Conservation (phyloP, 805 yeast genomes). For the Yarrowia deformans region DNA sequence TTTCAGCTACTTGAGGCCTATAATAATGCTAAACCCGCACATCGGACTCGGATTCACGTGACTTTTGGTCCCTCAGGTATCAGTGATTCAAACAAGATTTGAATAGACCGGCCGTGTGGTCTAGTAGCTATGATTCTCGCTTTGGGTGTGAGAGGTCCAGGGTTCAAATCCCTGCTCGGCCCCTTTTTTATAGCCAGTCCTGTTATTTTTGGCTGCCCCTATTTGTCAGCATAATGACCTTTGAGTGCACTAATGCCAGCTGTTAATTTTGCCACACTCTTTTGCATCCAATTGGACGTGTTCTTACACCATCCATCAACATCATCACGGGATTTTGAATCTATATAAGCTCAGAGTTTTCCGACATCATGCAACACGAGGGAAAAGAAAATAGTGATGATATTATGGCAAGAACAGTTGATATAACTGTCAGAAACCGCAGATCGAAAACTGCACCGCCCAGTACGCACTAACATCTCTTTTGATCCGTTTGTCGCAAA, state of each 20-base stretch:
- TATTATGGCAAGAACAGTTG: too few relatives aligned
- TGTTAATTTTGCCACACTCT: neutral
- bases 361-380: constrained; percentile 26
- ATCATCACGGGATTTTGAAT: too few relatives aligned
- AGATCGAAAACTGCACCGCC: too few relatives aligned
- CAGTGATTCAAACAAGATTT: neutral
- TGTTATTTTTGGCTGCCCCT: too few relatives aligned
- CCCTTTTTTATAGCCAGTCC: constrained; percentile 40
- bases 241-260: neutral
- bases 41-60: too few relatives aligned
- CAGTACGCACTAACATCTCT: neutral
- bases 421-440: too few relatives aligned
- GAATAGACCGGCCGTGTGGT: constrained; percentile 45
- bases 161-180: constrained; percentile 49
- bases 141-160: constrained; percentile 49
- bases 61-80: neutral
- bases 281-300: neutral
- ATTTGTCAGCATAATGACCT: too few relatives aligned
- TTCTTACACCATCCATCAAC: neutral
- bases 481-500: neutral
- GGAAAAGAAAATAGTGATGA: neutral
- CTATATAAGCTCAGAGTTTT: constrained; percentile 13
- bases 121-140: constrained; percentile 48
- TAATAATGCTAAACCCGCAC: too few relatives aligned
- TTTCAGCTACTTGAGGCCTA: too few relatives aligned